Evolutionary conservation across 352 stramenopile genomes (phyloP), one percentile per base, ranked within the genome.

Genomic region (Globisporangium uncinulatum): DNA sequence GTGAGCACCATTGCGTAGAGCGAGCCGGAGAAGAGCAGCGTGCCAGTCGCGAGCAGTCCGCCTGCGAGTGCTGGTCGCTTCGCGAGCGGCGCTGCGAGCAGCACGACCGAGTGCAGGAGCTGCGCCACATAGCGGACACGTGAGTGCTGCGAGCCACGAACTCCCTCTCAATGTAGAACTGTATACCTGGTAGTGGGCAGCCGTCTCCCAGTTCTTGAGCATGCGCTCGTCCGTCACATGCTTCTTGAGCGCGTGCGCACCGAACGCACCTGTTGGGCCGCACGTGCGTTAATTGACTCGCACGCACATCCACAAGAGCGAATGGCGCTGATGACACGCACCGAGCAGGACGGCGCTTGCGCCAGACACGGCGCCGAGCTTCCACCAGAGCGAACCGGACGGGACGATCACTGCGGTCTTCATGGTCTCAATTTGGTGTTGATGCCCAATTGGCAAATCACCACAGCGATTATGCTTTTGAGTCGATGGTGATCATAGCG

Each of bases 191-290:
- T 94, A 94, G 34, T 92, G 76, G 0, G 84, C 71, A 1, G 80
- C 84, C 0, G 82, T 92, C 57, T 91, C 79, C 84, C 84, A 94
- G 61, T 79, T 92, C 72, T 94, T 92, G 60, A 92, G 65, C 61
- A 92, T 70, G 60, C 88, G 78, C 24, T 80, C 78, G 52, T 94
- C 80, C 58, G 76, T 87, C 34, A 92, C 70, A 39, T 61, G 70
- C 31, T 65, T 65, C 66, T 91, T 74, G 44, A 94, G 65, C 14
- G 66, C 82, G 51, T 94, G 84, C 17, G 84, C 82, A 36, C 84
- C 84, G 52, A 94, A 94, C 44, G 84, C 80, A 7, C 82, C 84
- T 94, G 52, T 15, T 29, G n/a, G 11, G 32, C 39, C 19, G 14
- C 15, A 34, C 13, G 46, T 37, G 37, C 17, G 34, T 39, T 13